Evolutionary conservation across 345 rosid genomes (phyloP), one percentile per base, ranked within the genome.

Genomic region (Cardamine resedifolia): DNA sequence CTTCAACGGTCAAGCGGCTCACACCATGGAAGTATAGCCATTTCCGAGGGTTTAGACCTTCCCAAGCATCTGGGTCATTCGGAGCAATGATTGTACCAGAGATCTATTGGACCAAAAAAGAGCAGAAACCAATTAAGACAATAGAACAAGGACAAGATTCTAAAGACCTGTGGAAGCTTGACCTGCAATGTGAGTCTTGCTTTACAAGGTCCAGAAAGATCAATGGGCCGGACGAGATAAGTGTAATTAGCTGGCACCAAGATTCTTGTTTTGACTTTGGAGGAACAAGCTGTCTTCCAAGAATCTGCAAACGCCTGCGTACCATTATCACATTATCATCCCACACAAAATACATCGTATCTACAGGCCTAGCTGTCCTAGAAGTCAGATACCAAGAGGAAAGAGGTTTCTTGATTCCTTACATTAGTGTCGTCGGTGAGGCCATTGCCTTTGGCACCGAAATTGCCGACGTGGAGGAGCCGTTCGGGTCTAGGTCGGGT

Each of bases 361-460:
- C 36, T 34, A 8, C 2, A 5, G 23, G 11, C n/a, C n/a, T n/a
- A 28, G 14, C 31, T 60, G 31, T 60, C 51, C 31, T 26, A 1
- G 1, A 21, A 47, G 20, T 44, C 15, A 65, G 11, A 48, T 47
- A 47, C 44, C 30, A 43, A 38, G 52, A 56, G 14, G 16, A 23
- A n/a, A 27, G 36, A 55, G 34, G 59, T 7, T 50, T 14, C 1
- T 47, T 24, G 7, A 2, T 39, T 14, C 1, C 31, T 52, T 73
- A 87, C 96, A 83, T 86, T 36, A 39, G 96, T 90, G 60, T 92
- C 98, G 78, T 92, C 85, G 44, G 20, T 64, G 76, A 74, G 4
- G 41, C 93, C 96, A 65, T 92, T 90, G 68, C 93, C 96, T 41
- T 28, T 74, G 33, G 96, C 98, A 57, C 96, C 96, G 71, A 87